These are phyloP conservation scores for Naumovozyma baii DNA, from an alignment of 805 yeast genomes.

Conservation along the genomic window DNA sequence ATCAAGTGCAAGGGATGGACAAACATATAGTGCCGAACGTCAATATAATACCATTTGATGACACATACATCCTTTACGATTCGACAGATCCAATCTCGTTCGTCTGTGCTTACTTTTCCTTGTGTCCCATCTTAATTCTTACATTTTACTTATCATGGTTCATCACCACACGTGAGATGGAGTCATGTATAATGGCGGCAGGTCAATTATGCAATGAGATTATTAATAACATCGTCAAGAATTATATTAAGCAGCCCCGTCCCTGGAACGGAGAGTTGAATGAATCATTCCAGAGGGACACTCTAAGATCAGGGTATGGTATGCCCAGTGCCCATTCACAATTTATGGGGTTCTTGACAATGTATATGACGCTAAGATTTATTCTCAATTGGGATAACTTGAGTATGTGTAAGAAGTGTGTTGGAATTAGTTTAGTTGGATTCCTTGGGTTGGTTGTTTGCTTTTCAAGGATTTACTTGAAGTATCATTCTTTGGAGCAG, in stretches of 20 bases:
- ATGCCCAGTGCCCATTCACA: conserved; percentile 98
- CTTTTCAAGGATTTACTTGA: conserved; percentile 67
- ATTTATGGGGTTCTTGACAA: conserved; percentile 80
- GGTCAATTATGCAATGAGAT: conserved; percentile 81
- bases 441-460: conserved; percentile 34
- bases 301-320: conserved; percentile 61
- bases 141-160: conserved; percentile 80
- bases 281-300: conserved; percentile 29
- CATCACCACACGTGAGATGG: conserved; percentile 70
- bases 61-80: conserved; percentile 74
- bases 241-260: conserved; percentile 56
- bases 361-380: conserved; percentile 41
- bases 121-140: conserved; percentile 70
- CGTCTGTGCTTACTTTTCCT: conserved; percentile 59
- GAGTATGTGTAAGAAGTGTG: conserved; percentile 18
- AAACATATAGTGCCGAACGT: conserved; percentile 4
- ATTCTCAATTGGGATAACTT: conserved; percentile 36
- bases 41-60: conserved; percentile 57
- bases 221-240: conserved; percentile 58
- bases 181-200: conserved; percentile 69
- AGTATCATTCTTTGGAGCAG: conserved; percentile 68
- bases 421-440: conserved; percentile 25
- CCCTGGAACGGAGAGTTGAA: conserved; percentile 38
- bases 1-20: not conserved
- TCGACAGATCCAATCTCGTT: conserved; percentile 53